A percentile compares a stretch with the other conserved stretches of the same genome.
These are phyloP conservation scores for Trichoderma aggressivum DNA, from an alignment of 2,329 filamentous ascomycete species.

Conservation along the genomic window DNA sequence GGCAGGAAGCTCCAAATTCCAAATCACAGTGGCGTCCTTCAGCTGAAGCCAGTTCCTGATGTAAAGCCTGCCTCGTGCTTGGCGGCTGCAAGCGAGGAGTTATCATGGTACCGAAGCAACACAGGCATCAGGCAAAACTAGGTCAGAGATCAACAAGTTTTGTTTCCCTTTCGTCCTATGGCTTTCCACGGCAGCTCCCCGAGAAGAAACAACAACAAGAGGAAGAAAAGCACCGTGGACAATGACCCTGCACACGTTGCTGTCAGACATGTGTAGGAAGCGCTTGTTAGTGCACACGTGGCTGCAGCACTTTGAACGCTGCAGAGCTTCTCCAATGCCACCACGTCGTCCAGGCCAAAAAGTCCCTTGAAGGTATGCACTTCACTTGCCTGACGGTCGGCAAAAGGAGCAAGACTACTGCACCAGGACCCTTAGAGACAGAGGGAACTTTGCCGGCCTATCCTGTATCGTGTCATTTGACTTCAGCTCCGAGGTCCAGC, in stretches of 20 bases:
- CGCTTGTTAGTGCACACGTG: neutral
- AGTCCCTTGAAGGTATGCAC: neutral
- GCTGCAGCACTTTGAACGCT: neutral
- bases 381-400: neutral
- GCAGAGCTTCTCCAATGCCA: neutral
- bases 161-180: neutral
- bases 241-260: neutral
- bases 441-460: slow-evolving; percentile 13
- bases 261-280: neutral
- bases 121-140: neutral
- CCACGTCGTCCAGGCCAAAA: neutral
- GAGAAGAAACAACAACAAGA: neutral
- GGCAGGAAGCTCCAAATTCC: neutral
- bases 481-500: slow-evolving; percentile 8
- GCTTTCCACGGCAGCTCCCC: neutral
- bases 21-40: neutral
- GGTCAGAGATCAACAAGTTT: neutral
- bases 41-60: neutral
- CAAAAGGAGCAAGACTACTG: slow-evolving; percentile 1
- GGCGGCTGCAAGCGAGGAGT: neutral
- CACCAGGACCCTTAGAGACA: neutral
- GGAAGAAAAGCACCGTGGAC: neutral
- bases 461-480: neutral
- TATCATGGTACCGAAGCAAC: neutral
- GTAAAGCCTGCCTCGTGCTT: neutral